phyloP scores from a whole-genome alignment of 2,329 filamentous ascomycete genomes.

The Elsinoe perseae region DNA sequence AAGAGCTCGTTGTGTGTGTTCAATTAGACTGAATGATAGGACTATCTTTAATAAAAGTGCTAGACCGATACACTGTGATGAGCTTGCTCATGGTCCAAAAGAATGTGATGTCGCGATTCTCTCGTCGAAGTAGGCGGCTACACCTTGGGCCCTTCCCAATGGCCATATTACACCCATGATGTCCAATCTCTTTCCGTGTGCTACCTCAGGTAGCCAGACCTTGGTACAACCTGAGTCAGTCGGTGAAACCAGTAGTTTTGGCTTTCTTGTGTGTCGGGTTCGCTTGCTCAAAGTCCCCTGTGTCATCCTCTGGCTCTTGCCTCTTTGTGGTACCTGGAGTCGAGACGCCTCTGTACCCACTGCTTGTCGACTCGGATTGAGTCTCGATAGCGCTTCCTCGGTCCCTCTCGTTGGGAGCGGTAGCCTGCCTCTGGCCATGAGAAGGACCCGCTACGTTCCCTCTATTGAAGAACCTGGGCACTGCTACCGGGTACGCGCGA shows the following conservation, averaged over 20 bases:
- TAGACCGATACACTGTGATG: not conserved
- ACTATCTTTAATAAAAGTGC: not conserved
- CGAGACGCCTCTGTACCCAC: not conserved
- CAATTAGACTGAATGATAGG: not conserved
- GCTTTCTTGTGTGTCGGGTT: not conserved
- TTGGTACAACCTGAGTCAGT: not conserved
- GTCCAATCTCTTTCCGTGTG: not conserved
- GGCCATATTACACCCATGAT: not conserved
- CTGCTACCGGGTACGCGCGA: too few relatives aligned
- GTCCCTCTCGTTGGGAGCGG: too few relatives aligned
- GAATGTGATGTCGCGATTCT: not conserved
- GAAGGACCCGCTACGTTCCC: too few relatives aligned
- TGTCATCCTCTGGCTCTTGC: not conserved
- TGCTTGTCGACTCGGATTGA: too few relatives aligned
- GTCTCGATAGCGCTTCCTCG: too few relatives aligned
- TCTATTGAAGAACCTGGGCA: too few relatives aligned
- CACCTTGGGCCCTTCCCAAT: not conserved
- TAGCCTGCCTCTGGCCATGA: too few relatives aligned
- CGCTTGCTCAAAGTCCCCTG: not conserved
- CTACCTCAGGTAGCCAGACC: not conserved
- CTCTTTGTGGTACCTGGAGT: not conserved
- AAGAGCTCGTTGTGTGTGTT: too few relatives aligned
- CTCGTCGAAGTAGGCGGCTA: not conserved
- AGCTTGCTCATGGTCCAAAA: not conserved
- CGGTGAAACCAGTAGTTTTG: not conserved